These are phyloP conservation scores for Laburnicola sp. DNA, from an alignment of 2,329 filamentous ascomycete species.

Conservation along the genomic window DNA sequence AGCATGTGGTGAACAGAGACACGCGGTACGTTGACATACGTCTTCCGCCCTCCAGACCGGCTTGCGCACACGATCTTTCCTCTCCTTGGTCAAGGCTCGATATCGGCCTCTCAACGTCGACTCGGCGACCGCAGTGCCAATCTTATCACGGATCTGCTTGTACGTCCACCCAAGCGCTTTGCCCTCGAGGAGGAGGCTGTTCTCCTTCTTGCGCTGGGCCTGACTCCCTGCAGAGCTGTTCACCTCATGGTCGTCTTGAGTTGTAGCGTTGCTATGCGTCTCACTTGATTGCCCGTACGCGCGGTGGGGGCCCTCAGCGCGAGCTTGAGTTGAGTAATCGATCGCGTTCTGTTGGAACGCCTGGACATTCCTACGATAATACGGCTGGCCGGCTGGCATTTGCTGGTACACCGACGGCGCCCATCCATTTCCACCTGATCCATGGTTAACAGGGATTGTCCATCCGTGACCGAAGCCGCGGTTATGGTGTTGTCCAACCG, in stretches of 20 bases:
- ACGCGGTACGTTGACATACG: conserved; percentile 54
- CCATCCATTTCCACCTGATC: no score
- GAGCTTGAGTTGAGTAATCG: background rate
- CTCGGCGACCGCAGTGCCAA: conserved; percentile 66
- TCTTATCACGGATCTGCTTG: conserved; percentile 61
- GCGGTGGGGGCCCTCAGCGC: background rate
- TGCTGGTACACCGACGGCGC: no score
- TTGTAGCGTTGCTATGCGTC: background rate
- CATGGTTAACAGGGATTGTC: no score
- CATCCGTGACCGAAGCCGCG: no score
- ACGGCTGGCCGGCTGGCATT: background rate
- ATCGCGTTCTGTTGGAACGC: background rate
- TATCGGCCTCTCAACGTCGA: conserved; percentile 72
- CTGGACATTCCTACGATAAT: no score
- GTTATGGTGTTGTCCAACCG: no score
- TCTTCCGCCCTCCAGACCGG: conserved; percentile 66
- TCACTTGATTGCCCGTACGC: background rate
- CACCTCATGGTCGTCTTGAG: conserved; percentile 2
- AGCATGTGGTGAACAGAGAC: conserved; percentile 5
- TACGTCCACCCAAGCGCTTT: conserved; percentile 65
- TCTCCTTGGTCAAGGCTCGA: conserved; percentile 66
- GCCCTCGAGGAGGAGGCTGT: conserved; percentile 53
- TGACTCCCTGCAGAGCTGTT: conserved; percentile 5
- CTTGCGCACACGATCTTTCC: conserved; percentile 64
- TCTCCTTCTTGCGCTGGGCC: conserved; percentile 26